phyloP scores from a whole-genome alignment of 176 grass and related monocot genomes.

The Juncus inflexus region DNA sequence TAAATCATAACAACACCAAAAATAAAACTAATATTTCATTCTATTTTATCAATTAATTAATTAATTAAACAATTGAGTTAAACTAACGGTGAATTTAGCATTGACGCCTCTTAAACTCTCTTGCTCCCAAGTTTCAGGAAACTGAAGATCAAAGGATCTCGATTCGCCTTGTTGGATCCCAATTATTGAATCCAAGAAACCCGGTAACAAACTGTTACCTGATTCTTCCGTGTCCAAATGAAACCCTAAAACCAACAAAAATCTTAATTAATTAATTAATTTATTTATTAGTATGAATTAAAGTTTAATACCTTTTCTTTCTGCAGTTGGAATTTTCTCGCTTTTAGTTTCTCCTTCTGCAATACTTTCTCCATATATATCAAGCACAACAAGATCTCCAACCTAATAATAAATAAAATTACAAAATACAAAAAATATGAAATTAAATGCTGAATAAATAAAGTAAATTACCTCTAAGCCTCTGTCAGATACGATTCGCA shows the following conservation, averaged over 20 bases:
- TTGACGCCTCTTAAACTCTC: conserved; percentile 60
- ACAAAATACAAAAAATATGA: conserved; percentile 2
- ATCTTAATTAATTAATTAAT: no score
- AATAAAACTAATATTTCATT: not conserved
- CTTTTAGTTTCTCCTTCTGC: conserved; percentile 62
- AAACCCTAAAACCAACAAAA: conserved; percentile 47
- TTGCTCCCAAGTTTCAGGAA: conserved; percentile 83
- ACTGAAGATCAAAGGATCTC: conserved; percentile 82
- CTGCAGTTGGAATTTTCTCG: conserved; percentile 73
- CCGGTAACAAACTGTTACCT: conserved; percentile 60
- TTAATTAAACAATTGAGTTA: conserved; percentile 1
- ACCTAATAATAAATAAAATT: conserved; percentile 3
- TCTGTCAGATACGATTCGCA: conserved; percentile 70
- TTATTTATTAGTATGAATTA: no score
- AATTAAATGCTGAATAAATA: not conserved
- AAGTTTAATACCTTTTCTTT: conserved; percentile 67
- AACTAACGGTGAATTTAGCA: conserved; percentile 89
- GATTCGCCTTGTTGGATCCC: conserved; percentile 79
- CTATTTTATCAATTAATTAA: not conserved
- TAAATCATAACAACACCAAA: conserved; percentile 37
- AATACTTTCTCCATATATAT: conserved; percentile 84
- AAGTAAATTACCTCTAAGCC: conserved; percentile 71
- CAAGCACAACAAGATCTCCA: conserved; percentile 72
- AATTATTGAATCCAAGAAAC: conserved; percentile 85
- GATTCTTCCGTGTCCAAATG: conserved; percentile 92